These are phyloP conservation scores for Apiotrichum porosum DNA, from an alignment of 1,284 basidiomycete genomes.

Conservation along the genomic window DNA sequence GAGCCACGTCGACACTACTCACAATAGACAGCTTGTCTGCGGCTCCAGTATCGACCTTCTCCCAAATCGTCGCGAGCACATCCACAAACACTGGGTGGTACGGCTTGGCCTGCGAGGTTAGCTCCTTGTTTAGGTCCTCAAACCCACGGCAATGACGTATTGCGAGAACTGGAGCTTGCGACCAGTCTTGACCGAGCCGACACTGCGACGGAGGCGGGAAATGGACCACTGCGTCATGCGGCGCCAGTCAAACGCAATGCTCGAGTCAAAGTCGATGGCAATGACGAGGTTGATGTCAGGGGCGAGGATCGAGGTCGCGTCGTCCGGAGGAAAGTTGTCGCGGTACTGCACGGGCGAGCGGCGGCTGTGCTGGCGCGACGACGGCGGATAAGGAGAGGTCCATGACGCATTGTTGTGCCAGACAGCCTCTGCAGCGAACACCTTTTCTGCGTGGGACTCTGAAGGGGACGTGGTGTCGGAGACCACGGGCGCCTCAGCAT, in stretches of 20 bases:
- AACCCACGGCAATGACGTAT: conserved; percentile 24
- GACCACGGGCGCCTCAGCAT: too few relatives aligned
- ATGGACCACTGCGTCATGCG: conserved; percentile 9
- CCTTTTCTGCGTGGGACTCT: too few relatives aligned
- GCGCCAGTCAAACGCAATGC: conserved; percentile 10
- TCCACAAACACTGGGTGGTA: conserved; percentile 34
- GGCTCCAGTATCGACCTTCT: conserved; percentile 2
- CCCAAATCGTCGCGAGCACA: conserved; percentile 24
- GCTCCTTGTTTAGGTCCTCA: too few relatives aligned
- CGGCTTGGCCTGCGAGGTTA: conserved; percentile 21
- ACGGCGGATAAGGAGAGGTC: background rate
- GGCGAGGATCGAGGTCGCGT: conserved; percentile 21
- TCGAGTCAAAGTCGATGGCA: conserved; percentile 31
- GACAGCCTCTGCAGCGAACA: background rate
- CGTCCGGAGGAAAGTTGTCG: conserved; percentile 2
- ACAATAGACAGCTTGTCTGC: background rate
- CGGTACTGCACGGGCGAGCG: background rate
- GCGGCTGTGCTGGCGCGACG: background rate
- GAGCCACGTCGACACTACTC: background rate
- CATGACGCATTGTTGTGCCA: too few relatives aligned
- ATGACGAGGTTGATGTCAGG: conserved; percentile 33
- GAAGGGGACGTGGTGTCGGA: too few relatives aligned
- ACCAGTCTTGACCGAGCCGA: background rate
- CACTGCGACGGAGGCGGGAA: background rate
- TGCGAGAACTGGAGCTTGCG: conserved; percentile 29